A percentile compares a stretch with the other conserved stretches of the same genome.
These are phyloP conservation scores for Kwoniella europaea DNA, from an alignment of 768 basidiomycete genomes.

Conservation along the genomic window DNA sequence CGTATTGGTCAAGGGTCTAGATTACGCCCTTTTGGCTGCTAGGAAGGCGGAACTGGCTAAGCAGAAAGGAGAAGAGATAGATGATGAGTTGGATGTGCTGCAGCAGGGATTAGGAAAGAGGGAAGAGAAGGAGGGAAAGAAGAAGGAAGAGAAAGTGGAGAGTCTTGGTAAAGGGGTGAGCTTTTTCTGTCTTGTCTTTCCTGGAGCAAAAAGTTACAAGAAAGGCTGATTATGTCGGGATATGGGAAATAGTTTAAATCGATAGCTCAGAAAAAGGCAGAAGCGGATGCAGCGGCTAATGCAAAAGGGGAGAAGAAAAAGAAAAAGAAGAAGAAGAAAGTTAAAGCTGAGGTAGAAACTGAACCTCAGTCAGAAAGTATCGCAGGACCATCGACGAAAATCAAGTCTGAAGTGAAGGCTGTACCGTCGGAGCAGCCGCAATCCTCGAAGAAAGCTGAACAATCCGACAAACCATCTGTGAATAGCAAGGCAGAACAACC, in stretches of 20 bases:
- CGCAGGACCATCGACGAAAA: conserved; percentile 11
- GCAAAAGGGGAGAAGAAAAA: conserved; percentile 48
- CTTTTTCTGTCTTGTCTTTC: conserved; percentile 2
- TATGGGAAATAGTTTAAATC: conserved; percentile 49
- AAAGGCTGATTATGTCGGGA: not conserved
- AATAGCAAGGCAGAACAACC: not conserved
- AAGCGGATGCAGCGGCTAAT: conserved; percentile 26
- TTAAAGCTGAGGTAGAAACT: conserved; percentile 24
- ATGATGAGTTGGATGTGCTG: conserved; percentile 67
- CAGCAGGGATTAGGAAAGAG: conserved; percentile 21
- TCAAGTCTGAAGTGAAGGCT: not conserved
- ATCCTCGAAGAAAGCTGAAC: not conserved
- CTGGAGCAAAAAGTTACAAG: not conserved
- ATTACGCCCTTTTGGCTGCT: conserved; percentile 82
- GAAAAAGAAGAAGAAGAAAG: conserved; percentile 55
- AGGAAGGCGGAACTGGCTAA: conserved; percentile 69
- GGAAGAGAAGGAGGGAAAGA: conserved; percentile 25
- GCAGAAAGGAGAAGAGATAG: conserved; percentile 75
- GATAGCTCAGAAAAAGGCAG: conserved; percentile 48
- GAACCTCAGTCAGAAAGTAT: conserved; percentile 37
- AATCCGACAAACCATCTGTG: not conserved
- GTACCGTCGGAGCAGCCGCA: not conserved
- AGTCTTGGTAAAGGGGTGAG: conserved; percentile 51
- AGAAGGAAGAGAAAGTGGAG: conserved; percentile 33
- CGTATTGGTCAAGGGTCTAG: conserved; percentile 81